Evolutionary conservation across 306 rosid genomes (phyloP).

Genomic region (Begonia masoniana): DNA sequence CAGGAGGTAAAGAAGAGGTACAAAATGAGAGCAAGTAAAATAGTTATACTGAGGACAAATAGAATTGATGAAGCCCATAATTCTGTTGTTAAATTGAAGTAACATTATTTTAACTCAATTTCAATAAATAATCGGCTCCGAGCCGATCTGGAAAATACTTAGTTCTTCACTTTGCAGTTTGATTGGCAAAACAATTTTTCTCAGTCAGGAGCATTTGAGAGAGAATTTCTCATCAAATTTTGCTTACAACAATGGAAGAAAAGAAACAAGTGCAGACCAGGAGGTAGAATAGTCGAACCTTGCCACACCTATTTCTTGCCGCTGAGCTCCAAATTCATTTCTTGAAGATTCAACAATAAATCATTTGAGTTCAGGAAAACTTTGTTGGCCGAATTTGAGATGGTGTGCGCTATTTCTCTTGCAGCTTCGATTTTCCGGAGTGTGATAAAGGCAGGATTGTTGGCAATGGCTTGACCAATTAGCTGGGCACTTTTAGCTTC

Average conservation of each 20-base stretch:
- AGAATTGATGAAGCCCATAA: no score
- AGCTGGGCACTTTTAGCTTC: slow-evolving; percentile 79
- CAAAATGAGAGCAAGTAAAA: no score
- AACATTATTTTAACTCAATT: no score
- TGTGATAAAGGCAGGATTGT: slow-evolving; percentile 69
- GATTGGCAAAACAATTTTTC: no score
- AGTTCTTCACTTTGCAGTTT: no score
- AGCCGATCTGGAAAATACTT: no score
- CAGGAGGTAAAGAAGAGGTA: no score
- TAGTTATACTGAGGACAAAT: no score
- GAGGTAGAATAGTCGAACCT: not conserved
- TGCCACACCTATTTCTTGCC: slow-evolving; percentile 18
- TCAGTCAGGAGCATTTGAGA: no score
- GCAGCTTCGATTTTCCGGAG: slow-evolving; percentile 88
- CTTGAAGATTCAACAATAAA: slow-evolving; percentile 64
- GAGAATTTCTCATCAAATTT: no score
- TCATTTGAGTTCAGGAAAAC: slow-evolving; percentile 55
- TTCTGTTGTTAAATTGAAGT: no score
- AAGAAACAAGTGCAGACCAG: not conserved
- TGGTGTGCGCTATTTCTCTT: slow-evolving; percentile 60
- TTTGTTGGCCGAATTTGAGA: slow-evolving; percentile 51
- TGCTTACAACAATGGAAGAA: not conserved
- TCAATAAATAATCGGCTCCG: no score
- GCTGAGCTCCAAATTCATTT: slow-evolving; percentile 29
- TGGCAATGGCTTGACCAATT: slow-evolving; percentile 75